A percentile compares a stretch with the other conserved stretches of the same genome.
Conservation (phyloP, 495 filamentous ascomycete genomes). For the Saxophila tyrrhenica region DNA sequence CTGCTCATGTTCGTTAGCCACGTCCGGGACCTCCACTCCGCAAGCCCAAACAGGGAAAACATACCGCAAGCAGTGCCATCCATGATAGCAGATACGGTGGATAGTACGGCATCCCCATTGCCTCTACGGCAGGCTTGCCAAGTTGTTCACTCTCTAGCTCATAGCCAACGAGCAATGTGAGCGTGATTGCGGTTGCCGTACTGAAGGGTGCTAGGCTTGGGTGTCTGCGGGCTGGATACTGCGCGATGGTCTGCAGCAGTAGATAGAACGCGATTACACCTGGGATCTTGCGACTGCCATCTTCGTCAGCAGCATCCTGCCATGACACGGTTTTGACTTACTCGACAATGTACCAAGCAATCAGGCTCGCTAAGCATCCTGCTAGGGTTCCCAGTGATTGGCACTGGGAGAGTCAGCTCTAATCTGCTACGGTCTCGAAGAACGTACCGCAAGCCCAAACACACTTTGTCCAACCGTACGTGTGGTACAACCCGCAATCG, state of each 20-base stretch:
- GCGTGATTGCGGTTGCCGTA: background rate
- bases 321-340: background rate
- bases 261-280: background rate
- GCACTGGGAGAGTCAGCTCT: background rate
- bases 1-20: no score
- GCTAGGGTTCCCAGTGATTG: background rate
- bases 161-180: background rate
- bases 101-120: background rate
- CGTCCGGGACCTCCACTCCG: no score
- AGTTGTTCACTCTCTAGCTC: background rate
- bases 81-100: background rate
- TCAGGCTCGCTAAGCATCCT: background rate
- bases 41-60: no score
- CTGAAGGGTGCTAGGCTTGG: background rate
- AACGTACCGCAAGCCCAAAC: background rate
- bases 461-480: background rate
- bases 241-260: background rate
- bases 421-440: background rate
- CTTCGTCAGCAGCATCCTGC: background rate
- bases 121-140: background rate
- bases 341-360: background rate
- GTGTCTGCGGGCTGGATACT: background rate
- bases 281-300: background rate
- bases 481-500: background rate
- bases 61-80: background rate